phyloP scores from a whole-genome alignment of 1,284 basidiomycete genomes.

The Stereum hirsutum region DNA sequence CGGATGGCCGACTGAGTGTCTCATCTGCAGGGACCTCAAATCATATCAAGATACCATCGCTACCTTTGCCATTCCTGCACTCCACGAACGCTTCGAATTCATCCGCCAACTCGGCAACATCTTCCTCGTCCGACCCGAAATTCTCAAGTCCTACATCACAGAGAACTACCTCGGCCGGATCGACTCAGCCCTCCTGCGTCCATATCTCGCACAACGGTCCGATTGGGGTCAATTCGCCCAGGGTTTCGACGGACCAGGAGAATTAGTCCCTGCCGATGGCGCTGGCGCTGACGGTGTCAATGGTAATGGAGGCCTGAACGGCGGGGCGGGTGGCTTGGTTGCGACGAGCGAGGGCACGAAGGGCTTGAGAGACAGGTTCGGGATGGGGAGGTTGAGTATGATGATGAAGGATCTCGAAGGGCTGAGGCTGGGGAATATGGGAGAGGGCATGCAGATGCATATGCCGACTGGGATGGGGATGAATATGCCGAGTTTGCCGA shows the following conservation, averaged over 20 bases:
- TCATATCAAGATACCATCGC: conserved; percentile 90
- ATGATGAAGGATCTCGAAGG: conserved; percentile 82
- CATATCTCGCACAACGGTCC: conserved; percentile 85
- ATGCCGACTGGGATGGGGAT: conserved; percentile 12
- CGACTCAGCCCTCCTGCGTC: conserved; percentile 79
- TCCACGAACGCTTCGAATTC: conserved; percentile 97
- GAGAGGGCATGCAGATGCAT: conserved; percentile 25
- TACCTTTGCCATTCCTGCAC: conserved; percentile 72
- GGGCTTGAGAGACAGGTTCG: conserved; percentile 60
- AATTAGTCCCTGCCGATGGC: no score
- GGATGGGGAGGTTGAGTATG: conserved; percentile 55
- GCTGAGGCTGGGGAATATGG: conserved; percentile 50
- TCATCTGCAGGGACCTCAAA: conserved; percentile 73
- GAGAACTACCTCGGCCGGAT: conserved; percentile 90
- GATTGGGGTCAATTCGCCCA: conserved; percentile 84
- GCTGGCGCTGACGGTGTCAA: conserved; percentile 35
- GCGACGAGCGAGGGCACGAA: conserved; percentile 34
- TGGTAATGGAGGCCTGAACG: no score
- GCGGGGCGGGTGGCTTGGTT: no score
- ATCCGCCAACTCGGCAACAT: conserved; percentile 95
- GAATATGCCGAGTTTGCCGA: conserved; percentile 39
- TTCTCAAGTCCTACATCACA: conserved; percentile 87
- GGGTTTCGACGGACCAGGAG: conserved; percentile 46
- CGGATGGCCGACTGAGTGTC: not conserved
- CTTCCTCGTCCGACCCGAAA: conserved; percentile 91